Base-by-base conservation (phyloP, 2,329 filamentous ascomycete genomes). In the Fusarium beomiforme region DNA sequence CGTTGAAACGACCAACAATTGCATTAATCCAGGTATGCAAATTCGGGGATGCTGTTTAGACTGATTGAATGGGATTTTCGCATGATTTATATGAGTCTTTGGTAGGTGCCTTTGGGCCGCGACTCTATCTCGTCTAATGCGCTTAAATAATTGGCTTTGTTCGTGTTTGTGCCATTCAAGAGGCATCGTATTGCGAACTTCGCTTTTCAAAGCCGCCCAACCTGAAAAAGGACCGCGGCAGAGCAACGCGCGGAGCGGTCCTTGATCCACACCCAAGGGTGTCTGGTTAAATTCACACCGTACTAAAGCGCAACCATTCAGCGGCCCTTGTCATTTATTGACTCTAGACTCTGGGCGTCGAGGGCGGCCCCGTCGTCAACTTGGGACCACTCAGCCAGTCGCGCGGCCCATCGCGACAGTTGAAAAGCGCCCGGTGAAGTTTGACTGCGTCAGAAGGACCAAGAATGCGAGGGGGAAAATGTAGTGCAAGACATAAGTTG, bases 181-280 rank as follows among this genome's bases (percentile, higher is more conserved):
- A 53, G 23, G 14, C 29, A 29, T 24, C 19, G 23, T 26, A 42
- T 59, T 51, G 49, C 43, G 29, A 50, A 39, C 61, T 60, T 66
- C 42, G 55, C 49, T 61, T 61, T 50, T 65, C 54, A 55, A 43
- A 67, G 50, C 23, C 50, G 33, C 43, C 61, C 12, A 59, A 50
- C 41, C 68, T 69, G 54, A 47, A 57, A 68, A 69, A 47, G 42
- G 69, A 69, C 69, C 64, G 69, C 64, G 69, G 69, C 55, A 71
- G 59, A 55, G 64, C 50, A 69, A 53, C 47, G 33, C 36, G 44
- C 24, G 47, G 37, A 61, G 61, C 46, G 64, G 68, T 65, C 55
- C 54, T 44, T 51, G 55, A 58, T 69, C 64, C 68, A 68, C 68
- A 55, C 37, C 29, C 29, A 21, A 14, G 33, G 58, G 59, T 46